Base-by-base conservation (phyloP, 495 filamentous ascomycete genomes). In the Zalerion maritima region DNA sequence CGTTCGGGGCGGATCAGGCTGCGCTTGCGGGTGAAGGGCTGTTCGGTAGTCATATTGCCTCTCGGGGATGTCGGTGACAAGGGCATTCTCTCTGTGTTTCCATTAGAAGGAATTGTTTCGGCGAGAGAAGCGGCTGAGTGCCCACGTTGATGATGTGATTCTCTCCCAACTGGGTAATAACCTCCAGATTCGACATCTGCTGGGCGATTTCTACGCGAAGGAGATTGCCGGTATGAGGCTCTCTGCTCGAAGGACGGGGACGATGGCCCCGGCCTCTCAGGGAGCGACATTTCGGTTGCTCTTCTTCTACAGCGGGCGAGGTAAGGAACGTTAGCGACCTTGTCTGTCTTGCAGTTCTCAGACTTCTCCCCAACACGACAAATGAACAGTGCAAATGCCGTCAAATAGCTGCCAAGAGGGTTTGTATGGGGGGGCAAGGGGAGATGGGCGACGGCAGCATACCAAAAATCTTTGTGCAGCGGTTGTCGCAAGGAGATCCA, bases 1-100 rank as follows among this genome's bases (percentile, higher is more conserved):
- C 91, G 71, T 47, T 99, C 89, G 2, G 91, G 91, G 37, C 78
- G 68, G 36, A 96, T 74, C 30, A 99, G 58, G 41, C 78, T 91
- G 40, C 74, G 72, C 49, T 93, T 94, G 25, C 83, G 65, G 13
- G 62, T 50, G 29, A 81, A 45, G 12, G 55, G 46, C 9, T 47
- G 35, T 9, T 57, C 57, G 5, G 18, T 28, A 3, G 36, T 35
- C 6, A 12, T 24, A 14, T 44, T 43, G 5, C 35, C 38, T 3
- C 54, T 42, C 12, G 49, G 50, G 21, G 26, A 13, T 37, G 38
- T 71, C 53, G 51, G 58, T 43, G 54, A 58, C 37, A 66, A 40
- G 22, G 60, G 61, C 14, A 50, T 43, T 39, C 44, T 47, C 40
- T 66, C 61, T 54, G 49, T 54, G 32, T 54, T 43, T 15, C 48